Evolutionary conservation across 164 flowering plant genomes (phyloP), one percentile per base, ranked within the genome.

Genomic region (Platanus orientalis): DNA sequence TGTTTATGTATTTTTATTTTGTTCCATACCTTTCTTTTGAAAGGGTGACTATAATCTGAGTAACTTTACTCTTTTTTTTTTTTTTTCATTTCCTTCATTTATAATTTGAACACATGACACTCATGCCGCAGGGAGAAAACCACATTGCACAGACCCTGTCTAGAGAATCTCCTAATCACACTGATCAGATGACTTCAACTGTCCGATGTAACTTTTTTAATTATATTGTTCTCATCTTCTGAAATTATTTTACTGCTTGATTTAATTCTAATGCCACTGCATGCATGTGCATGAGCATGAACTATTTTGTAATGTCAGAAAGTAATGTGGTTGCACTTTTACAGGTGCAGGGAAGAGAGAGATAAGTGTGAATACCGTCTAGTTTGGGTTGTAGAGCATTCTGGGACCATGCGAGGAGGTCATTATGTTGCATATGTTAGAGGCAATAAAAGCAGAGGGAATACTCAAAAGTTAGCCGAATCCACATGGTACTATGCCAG

Each of bases 391-490:
- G 97, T 95, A 69, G 99, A 83, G 84, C 99, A 95, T 72, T 71
- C 57, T 3, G 99, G 99, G 30, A 76, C 83, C 32, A 95, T 95
- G 96, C 81, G 88, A 67, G 83, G 85, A 27, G 99, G 99, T 11
- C 99, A 95, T 64, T 95, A 95, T 70, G 88, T 90, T 66, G 97
- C 97, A 25, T 95, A 86, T 66, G 77, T 95, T 7, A 81, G 85
- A 75, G 96, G 78, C 6, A 62, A 67, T 13, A 79, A 63, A 54
- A 68, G 55, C 21, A 40, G 44, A 54, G 74, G 76, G 25, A 63
- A 61, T 45, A 56, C 55, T 36, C 4, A 76, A 63, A 36, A 57
- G 69, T 36, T 9, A 76, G 69, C 24, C 29, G 60, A 28, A 28
- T 69, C 62, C 16, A 70, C 56, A 0, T 95, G 97, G 97, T 90